Evolutionary conservation across 2,329 filamentous ascomycete species (phyloP).

Genomic region (Catunica adiposa): DNA sequence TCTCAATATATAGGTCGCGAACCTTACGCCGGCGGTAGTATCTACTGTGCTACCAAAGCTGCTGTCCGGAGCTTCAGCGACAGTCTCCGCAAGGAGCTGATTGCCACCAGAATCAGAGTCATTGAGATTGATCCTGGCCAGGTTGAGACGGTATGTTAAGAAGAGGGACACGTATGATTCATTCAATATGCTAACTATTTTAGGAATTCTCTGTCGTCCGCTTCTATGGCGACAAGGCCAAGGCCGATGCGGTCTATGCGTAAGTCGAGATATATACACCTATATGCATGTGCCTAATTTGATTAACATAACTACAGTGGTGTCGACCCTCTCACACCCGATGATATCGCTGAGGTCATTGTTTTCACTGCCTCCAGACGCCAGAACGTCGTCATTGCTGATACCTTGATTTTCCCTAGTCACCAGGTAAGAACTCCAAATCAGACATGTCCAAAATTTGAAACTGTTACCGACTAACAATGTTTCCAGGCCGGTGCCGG

Average conservation of each 20-base stretch:
- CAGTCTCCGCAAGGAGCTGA: slow-evolving; percentile 63
- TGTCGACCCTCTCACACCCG: slow-evolving; percentile 67
- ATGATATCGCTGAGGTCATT: slow-evolving; percentile 80
- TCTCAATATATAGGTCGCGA: slow-evolving; percentile 48
- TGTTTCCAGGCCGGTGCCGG: slow-evolving; percentile 20
- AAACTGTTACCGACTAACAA: slow-evolving; percentile 5
- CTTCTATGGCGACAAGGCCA: slow-evolving; percentile 74
- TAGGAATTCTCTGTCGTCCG: slow-evolving; percentile 77
- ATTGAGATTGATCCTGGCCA: slow-evolving; percentile 86
- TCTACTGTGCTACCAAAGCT: slow-evolving; percentile 89
- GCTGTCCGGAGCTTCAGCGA: slow-evolving; percentile 77
- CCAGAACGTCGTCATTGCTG: slow-evolving; percentile 82
- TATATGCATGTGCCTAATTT: background rate
- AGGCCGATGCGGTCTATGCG: slow-evolving; percentile 82
- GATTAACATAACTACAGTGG: slow-evolving; percentile 30
- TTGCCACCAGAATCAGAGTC: slow-evolving; percentile 62
- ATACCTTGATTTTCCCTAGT: slow-evolving; percentile 73
- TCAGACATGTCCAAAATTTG: background rate
- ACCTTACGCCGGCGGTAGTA: slow-evolving; percentile 67
- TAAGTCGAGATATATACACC: slow-evolving; percentile 28
- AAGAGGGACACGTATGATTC: too few species aligned
- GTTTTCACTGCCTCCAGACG: slow-evolving; percentile 71
- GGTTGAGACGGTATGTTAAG: slow-evolving; percentile 56
- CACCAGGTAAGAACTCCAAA: slow-evolving; percentile 50
- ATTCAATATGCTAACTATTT: too few species aligned